phyloP scores from a whole-genome alignment of 2,329 filamentous ascomycete genomes.

The Penicillium polonicum region DNA sequence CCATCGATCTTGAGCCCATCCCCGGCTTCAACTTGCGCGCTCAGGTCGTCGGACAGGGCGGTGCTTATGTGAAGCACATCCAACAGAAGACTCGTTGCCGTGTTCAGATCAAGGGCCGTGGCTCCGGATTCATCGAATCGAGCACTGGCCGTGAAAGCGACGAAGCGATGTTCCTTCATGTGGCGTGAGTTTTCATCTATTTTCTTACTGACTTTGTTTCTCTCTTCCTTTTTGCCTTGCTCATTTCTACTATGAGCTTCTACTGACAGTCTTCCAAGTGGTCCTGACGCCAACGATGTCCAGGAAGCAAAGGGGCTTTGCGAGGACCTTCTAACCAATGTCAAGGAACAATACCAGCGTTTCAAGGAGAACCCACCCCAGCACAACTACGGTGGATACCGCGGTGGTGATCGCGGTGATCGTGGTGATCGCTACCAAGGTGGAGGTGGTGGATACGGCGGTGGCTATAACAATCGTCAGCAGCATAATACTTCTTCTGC shows the following conservation, averaged over 20 bases:
- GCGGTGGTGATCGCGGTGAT: conserved; percentile 17
- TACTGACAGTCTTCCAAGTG: conserved; percentile 52
- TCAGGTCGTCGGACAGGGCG: conserved; percentile 91
- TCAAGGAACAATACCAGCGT: conserved; percentile 83
- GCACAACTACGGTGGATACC: conserved; percentile 59
- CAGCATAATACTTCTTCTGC: conserved; percentile 39
- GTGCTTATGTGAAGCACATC: conserved; percentile 96
- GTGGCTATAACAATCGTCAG: conserved; percentile 38
- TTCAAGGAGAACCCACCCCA: conserved; percentile 79
- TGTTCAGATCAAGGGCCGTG: conserved; percentile 96
- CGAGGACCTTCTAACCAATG: conserved; percentile 80
- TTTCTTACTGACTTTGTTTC: background rate
- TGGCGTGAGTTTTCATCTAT: conserved; percentile 60
- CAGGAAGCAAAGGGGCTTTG: conserved; percentile 84
- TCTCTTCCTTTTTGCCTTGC: background rate
- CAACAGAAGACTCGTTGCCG: conserved; percentile 92
- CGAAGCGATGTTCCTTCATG: conserved; percentile 94
- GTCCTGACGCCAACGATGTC: conserved; percentile 83
- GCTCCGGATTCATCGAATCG: conserved; percentile 89
- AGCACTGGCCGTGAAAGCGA: conserved; percentile 88
- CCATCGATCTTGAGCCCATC: conserved; percentile 84
- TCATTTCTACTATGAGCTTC: background rate
- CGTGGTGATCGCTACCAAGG: conserved; percentile 22
- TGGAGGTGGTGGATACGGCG: conserved; percentile 33
- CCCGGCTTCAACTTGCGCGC: conserved; percentile 94